Base-by-base conservation (phyloP, 75 land plant genomes). In the Cunninghamia lanceolata region DNA sequence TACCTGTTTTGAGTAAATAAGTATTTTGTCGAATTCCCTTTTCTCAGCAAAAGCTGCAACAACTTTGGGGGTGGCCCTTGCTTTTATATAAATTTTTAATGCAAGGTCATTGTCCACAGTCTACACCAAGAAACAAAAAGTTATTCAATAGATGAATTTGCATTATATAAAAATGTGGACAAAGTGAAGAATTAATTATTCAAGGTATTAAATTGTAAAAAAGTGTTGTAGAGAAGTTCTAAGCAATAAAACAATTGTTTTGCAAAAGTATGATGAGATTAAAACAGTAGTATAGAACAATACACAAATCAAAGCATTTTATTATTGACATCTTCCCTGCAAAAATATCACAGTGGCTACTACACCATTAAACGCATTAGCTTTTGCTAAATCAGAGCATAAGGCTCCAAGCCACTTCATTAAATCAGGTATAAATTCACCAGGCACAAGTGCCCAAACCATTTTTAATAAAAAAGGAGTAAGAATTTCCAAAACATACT, bases 1-100 rank as follows among this genome's bases (percentile, higher is more conserved):
- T 90, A 98, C 99, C 95, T 98, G 99, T 90, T 98, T 98, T n/a
- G 99, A 98, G 92, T 98, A 98, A 82, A 98, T 93, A 38, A 98
- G 90, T 82, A 98, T 98, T 86, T 98, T 98, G 87, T 98, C 99
- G 87, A 98, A 98, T 88, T 98, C 99, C 80, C 97, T 86, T 54
- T 97, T 82, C 79, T 98, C 99, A 84, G 99, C 99, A 95, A 98
- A 98, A 70, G 99, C 99, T 19, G 99, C 99, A 50, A 98, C 99
- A 87, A 98, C 99, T 85, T 98, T 98, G 25, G 99, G 99, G 21
- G 99, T 98, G 80, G 97, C 99, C 86, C 99, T 91, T 46, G 99
- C 99, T 90, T 96, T 98, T 79, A 98, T 98, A 82, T 95, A 98
- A 34, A 98, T 96, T 89, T 98, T 98, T 84, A 98, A 88, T 82